Evolutionary conservation across 352 stramenopile species (phyloP).

Genomic region (Pilasporangium apinafurcum): DNA sequence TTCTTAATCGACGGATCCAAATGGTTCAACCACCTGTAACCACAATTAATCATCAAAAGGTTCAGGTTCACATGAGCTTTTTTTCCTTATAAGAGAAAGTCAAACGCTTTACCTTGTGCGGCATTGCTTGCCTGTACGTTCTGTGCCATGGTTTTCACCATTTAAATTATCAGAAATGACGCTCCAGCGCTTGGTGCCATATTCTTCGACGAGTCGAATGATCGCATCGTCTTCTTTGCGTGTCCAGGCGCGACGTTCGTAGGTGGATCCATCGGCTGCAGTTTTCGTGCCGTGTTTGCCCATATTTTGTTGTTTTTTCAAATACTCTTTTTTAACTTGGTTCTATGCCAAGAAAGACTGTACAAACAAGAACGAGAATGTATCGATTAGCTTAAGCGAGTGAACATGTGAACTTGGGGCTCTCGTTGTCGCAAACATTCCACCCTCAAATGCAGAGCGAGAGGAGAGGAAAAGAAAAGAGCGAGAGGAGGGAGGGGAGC

Average conservation of each 20-base stretch:
- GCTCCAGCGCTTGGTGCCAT: conserved; percentile 83
- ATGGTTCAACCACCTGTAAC: conserved; percentile 70
- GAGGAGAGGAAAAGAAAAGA: too few relatives aligned
- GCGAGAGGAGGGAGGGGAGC: too few relatives aligned
- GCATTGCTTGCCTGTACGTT: conserved; percentile 82
- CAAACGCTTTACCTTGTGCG: conserved; percentile 60
- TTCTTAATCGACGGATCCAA: conserved; percentile 85
- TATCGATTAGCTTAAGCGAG: too few relatives aligned
- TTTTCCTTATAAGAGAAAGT: too few relatives aligned
- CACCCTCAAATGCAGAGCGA: too few relatives aligned
- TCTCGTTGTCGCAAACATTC: too few relatives aligned
- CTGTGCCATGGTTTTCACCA: conserved; percentile 75
- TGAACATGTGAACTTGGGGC: too few relatives aligned
- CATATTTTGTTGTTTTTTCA: conserved; percentile 21
- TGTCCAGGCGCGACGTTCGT: conserved; percentile 80
- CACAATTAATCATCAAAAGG: conserved; percentile 1
- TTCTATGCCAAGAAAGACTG: too few relatives aligned
- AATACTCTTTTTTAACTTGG: too few relatives aligned
- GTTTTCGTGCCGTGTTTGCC: conserved; percentile 43
- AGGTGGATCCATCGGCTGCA: conserved; percentile 44
- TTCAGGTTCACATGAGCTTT: too few relatives aligned
- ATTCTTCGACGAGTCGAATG: conserved; percentile 79
- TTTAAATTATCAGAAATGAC: conserved; percentile 87
- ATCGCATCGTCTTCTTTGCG: conserved; percentile 84
- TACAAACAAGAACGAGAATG: too few relatives aligned